phyloP scores from a whole-genome alignment of 148 eudicot species.

The Bassia scoparia region DNA sequence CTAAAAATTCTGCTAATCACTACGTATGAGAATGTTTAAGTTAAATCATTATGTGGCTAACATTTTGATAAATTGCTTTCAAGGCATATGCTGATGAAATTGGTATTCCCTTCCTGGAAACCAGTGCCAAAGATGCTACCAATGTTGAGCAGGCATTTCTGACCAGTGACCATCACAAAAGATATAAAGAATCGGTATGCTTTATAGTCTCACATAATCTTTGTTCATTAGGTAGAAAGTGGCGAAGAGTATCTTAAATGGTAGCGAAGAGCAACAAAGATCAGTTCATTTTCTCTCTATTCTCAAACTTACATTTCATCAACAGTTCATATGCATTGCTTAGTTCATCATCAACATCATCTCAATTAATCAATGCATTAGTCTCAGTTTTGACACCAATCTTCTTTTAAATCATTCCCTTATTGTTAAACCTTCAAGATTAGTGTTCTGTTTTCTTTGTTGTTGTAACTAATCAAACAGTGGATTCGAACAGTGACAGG shows the following conservation, averaged over 20 bases:
- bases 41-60: not conserved
- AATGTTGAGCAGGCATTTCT: slow-evolving; percentile 48
- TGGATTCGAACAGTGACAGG: no score
- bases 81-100: slow-evolving; percentile 46
- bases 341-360: no score
- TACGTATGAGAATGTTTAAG: not conserved
- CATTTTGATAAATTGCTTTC: not conserved
- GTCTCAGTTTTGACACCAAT: no score
- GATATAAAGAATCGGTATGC: slow-evolving; percentile 37
- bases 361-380: no score
- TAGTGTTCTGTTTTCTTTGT: no score
- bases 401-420: no score
- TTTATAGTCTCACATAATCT: not conserved
- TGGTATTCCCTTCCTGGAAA: slow-evolving; percentile 51
- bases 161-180: slow-evolving; percentile 41
- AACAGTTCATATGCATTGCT: no score
- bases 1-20: not conserved
- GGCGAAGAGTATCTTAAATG: not conserved
- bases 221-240: not conserved
- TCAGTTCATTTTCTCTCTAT: no score
- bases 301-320: no score
- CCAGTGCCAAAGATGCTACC: slow-evolving; percentile 45
- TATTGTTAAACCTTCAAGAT: no score
- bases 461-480: no score
- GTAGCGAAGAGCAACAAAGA: no score